Conservation (phyloP, 345 rosid genomes). For the Pistacia integerrima region DNA sequence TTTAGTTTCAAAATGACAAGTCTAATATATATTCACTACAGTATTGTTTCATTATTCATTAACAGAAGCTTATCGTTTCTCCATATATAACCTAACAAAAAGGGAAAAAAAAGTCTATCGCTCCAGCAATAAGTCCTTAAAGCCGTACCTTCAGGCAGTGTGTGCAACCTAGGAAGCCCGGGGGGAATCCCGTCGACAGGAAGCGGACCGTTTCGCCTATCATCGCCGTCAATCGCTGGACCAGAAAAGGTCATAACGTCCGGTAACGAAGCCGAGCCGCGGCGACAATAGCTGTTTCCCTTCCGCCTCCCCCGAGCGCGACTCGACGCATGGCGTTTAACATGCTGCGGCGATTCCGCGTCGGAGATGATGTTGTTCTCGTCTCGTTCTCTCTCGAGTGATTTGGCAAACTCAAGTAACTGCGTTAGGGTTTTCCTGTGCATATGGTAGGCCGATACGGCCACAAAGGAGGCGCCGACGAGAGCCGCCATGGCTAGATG, state of each 20-base stretch:
- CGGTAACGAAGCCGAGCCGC: constrained; percentile 70
- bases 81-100: no score
- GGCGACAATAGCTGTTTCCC: constrained; percentile 60
- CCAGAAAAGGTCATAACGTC: constrained; percentile 67
- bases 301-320: constrained; percentile 46
- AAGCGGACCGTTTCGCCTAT: constrained; percentile 66
- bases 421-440: constrained; percentile 91
- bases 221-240: constrained; percentile 52
- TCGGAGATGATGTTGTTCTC: constrained; percentile 41
- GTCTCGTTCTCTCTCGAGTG: constrained; percentile 63
- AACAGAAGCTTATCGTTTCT: neutral
- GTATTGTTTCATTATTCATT: neutral
- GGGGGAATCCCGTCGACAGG: constrained; percentile 75
- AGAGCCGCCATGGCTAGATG: constrained; percentile 98
- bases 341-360: constrained; percentile 51
- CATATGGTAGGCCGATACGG: constrained; percentile 89
- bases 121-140: constrained; percentile 25
- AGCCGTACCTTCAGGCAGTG: constrained; percentile 75
- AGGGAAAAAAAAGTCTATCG: constrained; percentile 23
- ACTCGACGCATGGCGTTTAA: constrained; percentile 30
- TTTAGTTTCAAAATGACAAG: neutral
- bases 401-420: constrained; percentile 86
- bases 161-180: constrained; percentile 82
- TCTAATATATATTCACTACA: neutral
- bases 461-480: constrained; percentile 92